Conservation (phyloP, 257 asterid species). For the Nicotiana obtusifolia region DNA sequence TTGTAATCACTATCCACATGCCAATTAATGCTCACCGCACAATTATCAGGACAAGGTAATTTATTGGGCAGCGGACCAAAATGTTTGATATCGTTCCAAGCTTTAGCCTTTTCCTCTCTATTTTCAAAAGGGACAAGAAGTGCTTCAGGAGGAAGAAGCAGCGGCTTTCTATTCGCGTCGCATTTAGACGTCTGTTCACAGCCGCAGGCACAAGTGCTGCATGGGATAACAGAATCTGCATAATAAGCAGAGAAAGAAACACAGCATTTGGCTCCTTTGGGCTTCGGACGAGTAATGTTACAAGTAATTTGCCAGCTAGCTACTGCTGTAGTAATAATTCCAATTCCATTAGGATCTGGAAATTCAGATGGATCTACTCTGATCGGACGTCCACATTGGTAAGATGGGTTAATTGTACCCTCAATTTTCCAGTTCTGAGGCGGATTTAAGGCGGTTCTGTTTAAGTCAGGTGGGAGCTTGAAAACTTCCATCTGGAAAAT, state of each 20-base stretch:
- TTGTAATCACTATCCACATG: conserved; percentile 75
- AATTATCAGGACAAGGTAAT: conserved; percentile 84
- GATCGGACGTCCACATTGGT: conserved; percentile 70
- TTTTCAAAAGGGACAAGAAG: conserved; percentile 70
- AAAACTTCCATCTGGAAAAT: conserved; percentile 77
- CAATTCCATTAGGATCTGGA: conserved; percentile 67
- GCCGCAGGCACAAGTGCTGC: conserved; percentile 90
- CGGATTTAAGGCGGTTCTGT: conserved; percentile 64
- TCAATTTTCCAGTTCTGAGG: conserved; percentile 77
- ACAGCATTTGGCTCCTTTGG: conserved; percentile 54
- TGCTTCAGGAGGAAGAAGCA: conserved; percentile 59
- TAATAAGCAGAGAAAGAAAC: conserved; percentile 84
- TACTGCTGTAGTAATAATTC: conserved; percentile 36
- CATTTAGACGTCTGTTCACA: conserved; percentile 39
- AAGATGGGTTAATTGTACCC: conserved; percentile 63
- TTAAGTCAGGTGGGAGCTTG: conserved; percentile 78
- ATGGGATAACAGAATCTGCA: conserved; percentile 55
- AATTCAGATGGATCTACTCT: conserved; percentile 59
- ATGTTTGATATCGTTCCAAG: conserved; percentile 50
- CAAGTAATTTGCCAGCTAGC: conserved; percentile 83
- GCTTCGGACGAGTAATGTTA: conserved; percentile 65
- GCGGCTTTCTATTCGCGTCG: conserved; percentile 31
- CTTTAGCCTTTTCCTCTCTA: conserved; percentile 50
- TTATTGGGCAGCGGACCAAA: conserved; percentile 30
- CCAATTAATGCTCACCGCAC: conserved; percentile 94